Percentiles rank a stretch among this genome's conserved stretches.
These are phyloP conservation scores for Fusarium sterilihyphosum DNA, from an alignment of 2,329 filamentous ascomycete species.

Conservation along the genomic window DNA sequence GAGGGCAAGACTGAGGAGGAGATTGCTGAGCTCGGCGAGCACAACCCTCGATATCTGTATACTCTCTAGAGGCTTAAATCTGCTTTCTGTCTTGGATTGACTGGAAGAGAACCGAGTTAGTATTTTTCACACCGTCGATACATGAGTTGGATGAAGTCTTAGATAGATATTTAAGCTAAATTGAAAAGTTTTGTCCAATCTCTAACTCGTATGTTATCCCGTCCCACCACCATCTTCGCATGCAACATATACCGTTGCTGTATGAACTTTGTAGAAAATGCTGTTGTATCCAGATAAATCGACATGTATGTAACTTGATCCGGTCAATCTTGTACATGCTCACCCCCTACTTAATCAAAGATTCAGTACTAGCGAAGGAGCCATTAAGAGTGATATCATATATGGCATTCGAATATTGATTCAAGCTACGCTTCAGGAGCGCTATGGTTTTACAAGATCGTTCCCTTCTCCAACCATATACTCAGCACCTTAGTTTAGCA, in stretches of 20 bases:
- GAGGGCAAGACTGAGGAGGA: conserved; percentile 54
- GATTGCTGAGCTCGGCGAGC: conserved; percentile 55
- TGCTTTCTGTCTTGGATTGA: too few species aligned
- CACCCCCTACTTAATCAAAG: background rate
- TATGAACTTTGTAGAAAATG: too few species aligned
- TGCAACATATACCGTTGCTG: accelerated
- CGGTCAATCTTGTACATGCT: background rate
- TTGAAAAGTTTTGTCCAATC: background rate
- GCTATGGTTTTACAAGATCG: background rate
- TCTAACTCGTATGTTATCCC: accelerated
- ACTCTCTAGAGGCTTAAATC: background rate
- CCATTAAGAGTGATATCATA: background rate
- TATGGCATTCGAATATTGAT: too few species aligned
- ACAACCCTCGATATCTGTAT: conserved; percentile 46
- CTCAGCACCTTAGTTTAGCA: background rate
- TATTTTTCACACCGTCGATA: too few species aligned
- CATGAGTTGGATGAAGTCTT: background rate
- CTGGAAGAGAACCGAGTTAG: background rate
- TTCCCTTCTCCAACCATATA: background rate
- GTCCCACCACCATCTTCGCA: accelerated
- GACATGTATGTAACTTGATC: background rate
- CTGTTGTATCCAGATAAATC: background rate
- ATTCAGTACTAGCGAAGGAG: background rate
- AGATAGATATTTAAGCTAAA: background rate
- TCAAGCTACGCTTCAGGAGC: background rate